Conservation (phyloP, 495 filamentous ascomycete species). For the Aspergillus panamensis region DNA sequence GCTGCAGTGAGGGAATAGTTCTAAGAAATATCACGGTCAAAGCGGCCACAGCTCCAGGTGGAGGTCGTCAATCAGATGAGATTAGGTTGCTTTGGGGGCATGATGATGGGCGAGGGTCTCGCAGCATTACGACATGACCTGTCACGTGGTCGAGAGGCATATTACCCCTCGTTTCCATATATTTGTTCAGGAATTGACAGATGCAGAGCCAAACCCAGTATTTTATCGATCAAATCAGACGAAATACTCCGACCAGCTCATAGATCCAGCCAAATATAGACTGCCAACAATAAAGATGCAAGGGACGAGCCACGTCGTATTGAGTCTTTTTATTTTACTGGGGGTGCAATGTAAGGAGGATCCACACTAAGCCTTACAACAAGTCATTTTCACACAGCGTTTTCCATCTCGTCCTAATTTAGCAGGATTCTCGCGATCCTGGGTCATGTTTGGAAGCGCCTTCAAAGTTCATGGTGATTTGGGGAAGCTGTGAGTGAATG, state of each 20-base stretch:
- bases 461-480: too few relatives aligned
- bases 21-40: not conserved
- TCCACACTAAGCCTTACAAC: too few relatives aligned
- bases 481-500: too few relatives aligned
- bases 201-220: not conserved
- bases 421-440: too few relatives aligned
- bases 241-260: not conserved
- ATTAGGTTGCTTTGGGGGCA: not conserved
- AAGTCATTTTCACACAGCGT: too few relatives aligned
- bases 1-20: not conserved
- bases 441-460: too few relatives aligned
- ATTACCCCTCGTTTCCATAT: constrained; percentile 9
- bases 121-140: constrained; percentile 15
- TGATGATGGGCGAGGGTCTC: not conserved
- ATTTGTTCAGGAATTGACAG: not conserved
- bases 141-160: constrained; percentile 11
- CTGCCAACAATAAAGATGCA: not conserved
- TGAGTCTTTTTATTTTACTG: too few relatives aligned
- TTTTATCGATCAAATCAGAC: not conserved
- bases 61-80: constrained; percentile 8
- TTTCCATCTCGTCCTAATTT: too few relatives aligned
- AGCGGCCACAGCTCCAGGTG: not conserved
- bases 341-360: too few relatives aligned
- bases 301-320: not conserved
- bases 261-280: too few relatives aligned